A percentile compares a stretch with the other conserved stretches of the same genome.
Evolutionary conservation across 805 yeast genomes (phyloP).

Genomic region (Cyberlindnera misumaiensis): DNA sequence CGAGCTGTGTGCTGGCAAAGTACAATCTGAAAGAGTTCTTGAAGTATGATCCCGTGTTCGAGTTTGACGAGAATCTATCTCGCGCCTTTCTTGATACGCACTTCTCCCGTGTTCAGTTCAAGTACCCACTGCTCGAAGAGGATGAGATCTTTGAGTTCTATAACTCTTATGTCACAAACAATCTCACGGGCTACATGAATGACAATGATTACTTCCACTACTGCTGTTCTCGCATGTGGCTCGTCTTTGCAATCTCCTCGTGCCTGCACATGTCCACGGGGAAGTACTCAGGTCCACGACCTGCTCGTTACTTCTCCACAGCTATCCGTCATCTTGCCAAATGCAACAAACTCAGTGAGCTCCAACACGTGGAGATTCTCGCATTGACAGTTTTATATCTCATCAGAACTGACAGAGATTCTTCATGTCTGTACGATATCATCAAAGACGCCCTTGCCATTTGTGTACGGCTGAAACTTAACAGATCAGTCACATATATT

Average conservation of each 20-base stretch:
- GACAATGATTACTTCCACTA: conserved; percentile 41
- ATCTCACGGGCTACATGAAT: conserved; percentile 28
- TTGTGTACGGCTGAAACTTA: conserved; percentile 32
- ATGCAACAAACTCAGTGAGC: conserved; percentile 32
- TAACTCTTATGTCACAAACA: conserved; percentile 37
- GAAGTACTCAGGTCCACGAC: conserved; percentile 46
- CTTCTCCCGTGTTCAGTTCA: conserved; percentile 48
- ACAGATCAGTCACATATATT: conserved; percentile 30
- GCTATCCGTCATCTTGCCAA: conserved; percentile 51
- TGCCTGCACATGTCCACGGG: conserved; percentile 50
- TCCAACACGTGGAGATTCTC: conserved; percentile 46
- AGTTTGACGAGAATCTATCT: conserved; percentile 42
- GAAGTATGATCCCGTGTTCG: conserved; percentile 42
- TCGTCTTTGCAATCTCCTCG: conserved; percentile 46
- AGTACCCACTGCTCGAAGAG: conserved; percentile 50
- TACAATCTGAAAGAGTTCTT: conserved; percentile 42
- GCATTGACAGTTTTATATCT: conserved; percentile 47
- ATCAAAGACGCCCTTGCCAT: conserved; percentile 45
- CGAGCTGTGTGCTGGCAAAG: conserved; percentile 36
- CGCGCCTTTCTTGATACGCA: conserved; percentile 48
- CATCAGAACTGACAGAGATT: conserved; percentile 55
- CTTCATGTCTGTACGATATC: conserved; percentile 45
- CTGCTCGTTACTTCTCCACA: conserved; percentile 50
- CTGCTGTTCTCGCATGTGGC: conserved; percentile 49
- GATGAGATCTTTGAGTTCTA: conserved; percentile 44